phyloP scores from a whole-genome alignment of 164 flowering plant genomes.

The Buxus sempervirens region DNA sequence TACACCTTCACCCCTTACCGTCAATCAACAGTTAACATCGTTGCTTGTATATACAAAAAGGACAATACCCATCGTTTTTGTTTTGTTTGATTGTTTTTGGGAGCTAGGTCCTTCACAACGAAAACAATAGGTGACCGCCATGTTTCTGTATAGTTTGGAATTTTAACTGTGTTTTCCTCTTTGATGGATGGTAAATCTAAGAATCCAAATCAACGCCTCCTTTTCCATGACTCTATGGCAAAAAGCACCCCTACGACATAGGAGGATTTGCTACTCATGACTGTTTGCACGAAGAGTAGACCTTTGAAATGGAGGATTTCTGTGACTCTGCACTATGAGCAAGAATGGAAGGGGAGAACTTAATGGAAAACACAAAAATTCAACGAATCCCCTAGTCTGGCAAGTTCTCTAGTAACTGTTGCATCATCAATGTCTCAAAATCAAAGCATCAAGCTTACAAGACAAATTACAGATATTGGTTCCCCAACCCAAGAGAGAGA shows the following conservation, averaged over 20 bases:
- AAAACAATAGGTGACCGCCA: too few species aligned
- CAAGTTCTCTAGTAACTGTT: constrained; percentile 19
- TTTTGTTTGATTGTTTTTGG: too few species aligned
- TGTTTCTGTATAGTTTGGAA: too few species aligned
- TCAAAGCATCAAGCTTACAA: constrained; percentile 6
- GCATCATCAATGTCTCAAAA: constrained; percentile 22
- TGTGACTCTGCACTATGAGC: constrained; percentile 27
- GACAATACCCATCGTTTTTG: too few species aligned
- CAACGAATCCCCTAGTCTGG: constrained; percentile 22
- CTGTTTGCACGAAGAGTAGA: constrained; percentile 13
- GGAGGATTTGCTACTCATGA: constrained; percentile 36
- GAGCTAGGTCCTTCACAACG: too few species aligned
- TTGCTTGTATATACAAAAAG: too few species aligned
- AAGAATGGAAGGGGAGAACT: constrained; percentile 18
- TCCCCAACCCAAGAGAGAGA: neutral
- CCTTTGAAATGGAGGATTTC: constrained; percentile 19
- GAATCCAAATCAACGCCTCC: too few species aligned
- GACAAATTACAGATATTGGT: neutral
- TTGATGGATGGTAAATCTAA: too few species aligned
- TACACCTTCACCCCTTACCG: too few species aligned
- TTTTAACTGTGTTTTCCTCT: too few species aligned
- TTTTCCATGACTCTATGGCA: constrained; percentile 22
- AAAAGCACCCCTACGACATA: constrained; percentile 34
- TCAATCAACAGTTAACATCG: too few species aligned
- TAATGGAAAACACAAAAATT: constrained; percentile 10